Conservation (phyloP, 140 eudicot genomes). For the Stevia rebaudiana region DNA sequence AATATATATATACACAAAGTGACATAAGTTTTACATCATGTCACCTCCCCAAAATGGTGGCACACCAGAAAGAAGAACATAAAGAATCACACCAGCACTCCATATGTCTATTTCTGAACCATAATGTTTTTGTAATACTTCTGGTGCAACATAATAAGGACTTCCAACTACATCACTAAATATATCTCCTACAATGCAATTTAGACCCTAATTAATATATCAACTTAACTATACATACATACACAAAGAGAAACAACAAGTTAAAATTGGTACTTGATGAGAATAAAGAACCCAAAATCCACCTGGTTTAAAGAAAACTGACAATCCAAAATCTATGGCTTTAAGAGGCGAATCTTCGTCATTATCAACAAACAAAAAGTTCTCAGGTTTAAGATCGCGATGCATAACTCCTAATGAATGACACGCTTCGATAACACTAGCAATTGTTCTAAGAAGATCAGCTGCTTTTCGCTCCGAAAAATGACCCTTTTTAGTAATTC, state of each 20-base stretch:
- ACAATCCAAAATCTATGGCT: slow-evolving; percentile 35
- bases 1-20: background rate
- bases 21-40: background rate
- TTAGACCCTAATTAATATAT: background rate
- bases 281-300: too few relatives aligned
- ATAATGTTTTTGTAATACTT: slow-evolving; percentile 24
- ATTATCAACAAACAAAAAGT: slow-evolving; percentile 25
- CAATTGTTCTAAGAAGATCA: slow-evolving; percentile 30
- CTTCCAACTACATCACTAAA: slow-evolving; percentile 34
- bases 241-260: too few relatives aligned
- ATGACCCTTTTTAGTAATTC: slow-evolving; percentile 31
- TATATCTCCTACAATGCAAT: slow-evolving; percentile 20
- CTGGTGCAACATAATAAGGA: slow-evolving; percentile 49
- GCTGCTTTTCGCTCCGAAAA: slow-evolving; percentile 29
- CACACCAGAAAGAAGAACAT: slow-evolving; percentile 39
- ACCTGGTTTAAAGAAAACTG: slow-evolving; percentile 32
- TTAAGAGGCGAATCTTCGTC: slow-evolving; percentile 33
- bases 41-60: slow-evolving; percentile 42
- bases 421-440: slow-evolving; percentile 33
- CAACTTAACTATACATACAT: too few relatives aligned
- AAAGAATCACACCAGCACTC: slow-evolving; percentile 29
- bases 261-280: too few relatives aligned
- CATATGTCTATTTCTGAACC: slow-evolving; percentile 32
- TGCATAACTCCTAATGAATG: slow-evolving; percentile 36
- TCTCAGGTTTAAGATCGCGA: slow-evolving; percentile 32